Percentiles rank a stretch among this genome's conserved stretches.
phyloP scores from a whole-genome alignment of 257 asterid genomes.

The Anisodus tanguticus region DNA sequence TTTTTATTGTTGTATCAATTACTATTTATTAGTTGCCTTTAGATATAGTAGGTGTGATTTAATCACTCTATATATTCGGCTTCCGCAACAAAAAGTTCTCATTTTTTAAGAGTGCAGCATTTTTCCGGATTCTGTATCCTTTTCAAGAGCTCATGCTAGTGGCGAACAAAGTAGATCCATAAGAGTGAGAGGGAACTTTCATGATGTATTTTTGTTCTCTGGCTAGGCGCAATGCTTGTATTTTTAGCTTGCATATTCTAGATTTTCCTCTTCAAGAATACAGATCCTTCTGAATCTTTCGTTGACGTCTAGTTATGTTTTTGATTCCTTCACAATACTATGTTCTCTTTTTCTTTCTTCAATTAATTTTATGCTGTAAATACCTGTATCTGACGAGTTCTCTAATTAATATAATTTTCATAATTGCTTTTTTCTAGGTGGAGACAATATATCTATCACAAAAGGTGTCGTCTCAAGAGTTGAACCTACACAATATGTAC shows the following conservation, averaged over 20 bases:
- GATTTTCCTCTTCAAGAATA: not conserved
- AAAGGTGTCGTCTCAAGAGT: slow-evolving; percentile 99
- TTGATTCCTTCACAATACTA: not conserved
- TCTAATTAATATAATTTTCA: not conserved
- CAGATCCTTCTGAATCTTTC: not conserved
- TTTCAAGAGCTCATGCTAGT: not conserved
- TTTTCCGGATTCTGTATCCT: not conserved
- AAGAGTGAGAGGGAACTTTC: not conserved
- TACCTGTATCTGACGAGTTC: slow-evolving; percentile 19
- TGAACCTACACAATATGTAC: slow-evolving; percentile 94
- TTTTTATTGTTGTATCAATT: too few species aligned
- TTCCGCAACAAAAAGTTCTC: not conserved
- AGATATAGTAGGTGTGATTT: too few species aligned
- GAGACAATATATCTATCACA: slow-evolving; percentile 95
- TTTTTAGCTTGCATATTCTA: not conserved
- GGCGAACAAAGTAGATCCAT: not conserved
- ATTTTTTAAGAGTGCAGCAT: not conserved
- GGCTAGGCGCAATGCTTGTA: not conserved
- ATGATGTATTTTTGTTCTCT: not conserved
- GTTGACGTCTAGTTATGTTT: not conserved
- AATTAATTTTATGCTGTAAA: not conserved
- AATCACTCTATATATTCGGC: too few species aligned
- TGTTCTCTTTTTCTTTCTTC: not conserved
- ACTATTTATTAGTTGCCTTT: too few species aligned
- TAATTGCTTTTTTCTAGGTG: slow-evolving; percentile 56